Evolutionary conservation across 2,329 filamentous ascomycete species (phyloP), one percentile per base, ranked within the genome.

Genomic region (Diaporthe sp.): DNA sequence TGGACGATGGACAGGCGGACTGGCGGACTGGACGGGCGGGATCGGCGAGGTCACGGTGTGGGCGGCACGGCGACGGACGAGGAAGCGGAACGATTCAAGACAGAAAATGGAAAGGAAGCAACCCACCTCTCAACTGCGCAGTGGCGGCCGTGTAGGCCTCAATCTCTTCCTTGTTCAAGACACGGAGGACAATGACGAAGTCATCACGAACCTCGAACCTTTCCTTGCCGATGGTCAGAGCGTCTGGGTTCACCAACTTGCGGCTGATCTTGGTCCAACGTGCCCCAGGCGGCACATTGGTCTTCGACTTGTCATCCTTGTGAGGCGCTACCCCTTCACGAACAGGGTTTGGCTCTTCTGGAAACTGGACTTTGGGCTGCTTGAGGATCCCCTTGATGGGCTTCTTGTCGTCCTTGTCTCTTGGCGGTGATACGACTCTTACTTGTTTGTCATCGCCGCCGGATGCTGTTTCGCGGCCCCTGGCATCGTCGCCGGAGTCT

Each of bases 261-360:
- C 96, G 92, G 82, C 94, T 94, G 81, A 98, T 96, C 86, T 97
- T 98, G 62, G 96, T 98, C 96, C 96, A 98, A 73, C 95, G 91
- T 46, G 96, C 96, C 75, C 94, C 94, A 0, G 92, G 85, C 0
- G 94, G 94, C 44, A 95, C 94, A 53, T 94, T 93, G 77, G 93
- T 92, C 80, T 90, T 91, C 61, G 88, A 92, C 83, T 93, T 92
- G 67, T 94, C 92, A 82, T 98, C 95, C 85, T 98, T 98, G 81
- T 98, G 91, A n/a, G 96, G 96, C 2, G 96, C 95, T 9, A 98
- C 96, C 22, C 96, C 96, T 83, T 98, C 96, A 28, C 96, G 91
- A 49, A 97, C 89, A 0, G 95, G 93, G 78, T 95, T 93, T 0
- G 92, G 91, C 77, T 98, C 94, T 81, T 98, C 96, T 0, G 96